A percentile compares a stretch with the other conserved stretches of the same genome.
Conservation (phyloP, 208 protist species). For the Vickermania spadyakhi region DNA sequence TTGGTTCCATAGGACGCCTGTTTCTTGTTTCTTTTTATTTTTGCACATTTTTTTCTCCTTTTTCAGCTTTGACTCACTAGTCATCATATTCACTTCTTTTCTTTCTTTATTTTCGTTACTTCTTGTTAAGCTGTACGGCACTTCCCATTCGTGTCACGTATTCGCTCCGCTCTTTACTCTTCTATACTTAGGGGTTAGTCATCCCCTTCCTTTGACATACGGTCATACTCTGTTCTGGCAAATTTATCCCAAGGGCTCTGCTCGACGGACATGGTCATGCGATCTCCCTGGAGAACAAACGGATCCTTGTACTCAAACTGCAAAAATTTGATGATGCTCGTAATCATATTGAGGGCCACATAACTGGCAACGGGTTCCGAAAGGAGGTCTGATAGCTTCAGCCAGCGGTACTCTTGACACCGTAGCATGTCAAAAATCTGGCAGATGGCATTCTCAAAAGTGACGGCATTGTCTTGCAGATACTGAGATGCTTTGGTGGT, state of each 20-base stretch:
- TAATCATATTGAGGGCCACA: slow-evolving; percentile 91
- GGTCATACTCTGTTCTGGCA: slow-evolving; percentile 89
- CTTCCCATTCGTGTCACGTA: neutral
- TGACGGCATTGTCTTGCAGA: slow-evolving; percentile 48
- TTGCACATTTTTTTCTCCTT: too few species aligned
- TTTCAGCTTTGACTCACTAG: too few species aligned
- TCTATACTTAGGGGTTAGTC: slow-evolving; percentile 18
- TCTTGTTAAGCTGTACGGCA: neutral
- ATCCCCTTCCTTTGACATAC: slow-evolving; percentile 79
- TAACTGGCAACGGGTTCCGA: slow-evolving; percentile 54
- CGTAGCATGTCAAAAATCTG: slow-evolving; percentile 93
- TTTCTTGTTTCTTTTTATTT: too few species aligned
- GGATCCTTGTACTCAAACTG: slow-evolving; percentile 90
- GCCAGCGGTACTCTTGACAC: slow-evolving; percentile 23
- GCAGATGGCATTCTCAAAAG: slow-evolving; percentile 87
- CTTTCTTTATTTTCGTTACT: slow-evolving; percentile 1
- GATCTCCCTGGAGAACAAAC: slow-evolving; percentile 70
- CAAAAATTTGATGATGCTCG: slow-evolving; percentile 91
- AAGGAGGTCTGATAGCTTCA: slow-evolving; percentile 86
- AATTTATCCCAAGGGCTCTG: slow-evolving; percentile 90
- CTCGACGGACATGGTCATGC: slow-evolving; percentile 48
- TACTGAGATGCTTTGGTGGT: slow-evolving; percentile 59
- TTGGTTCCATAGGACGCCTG: too few species aligned
- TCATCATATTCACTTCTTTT: too few species aligned
- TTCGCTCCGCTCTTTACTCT: neutral